Conservation (phyloP, 2,329 filamentous ascomycete genomes). For the Xylariomycetidae sp. region DNA sequence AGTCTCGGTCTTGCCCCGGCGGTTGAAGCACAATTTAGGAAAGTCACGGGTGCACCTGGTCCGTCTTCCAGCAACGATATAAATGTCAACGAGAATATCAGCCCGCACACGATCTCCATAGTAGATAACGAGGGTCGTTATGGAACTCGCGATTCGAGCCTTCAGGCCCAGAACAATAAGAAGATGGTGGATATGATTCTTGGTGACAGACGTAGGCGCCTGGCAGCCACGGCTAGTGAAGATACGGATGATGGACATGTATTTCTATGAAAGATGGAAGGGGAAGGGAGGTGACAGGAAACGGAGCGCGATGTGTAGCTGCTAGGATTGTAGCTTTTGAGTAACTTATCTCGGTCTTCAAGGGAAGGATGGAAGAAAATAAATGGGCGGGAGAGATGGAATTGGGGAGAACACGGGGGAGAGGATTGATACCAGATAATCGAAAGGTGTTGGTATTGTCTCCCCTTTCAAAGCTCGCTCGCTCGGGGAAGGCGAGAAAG, state of each 20-base stretch:
- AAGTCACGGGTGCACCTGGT: too few species aligned
- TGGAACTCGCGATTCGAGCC: not conserved
- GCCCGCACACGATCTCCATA: not conserved
- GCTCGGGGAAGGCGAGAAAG: too few species aligned
- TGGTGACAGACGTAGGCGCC: constrained; percentile 40
- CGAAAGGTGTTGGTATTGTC: too few species aligned
- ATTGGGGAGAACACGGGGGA: too few species aligned
- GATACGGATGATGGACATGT: constrained; percentile 28
- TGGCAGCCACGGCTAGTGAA: constrained; percentile 33
- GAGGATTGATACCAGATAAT: too few species aligned
- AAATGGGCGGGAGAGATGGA: not conserved
- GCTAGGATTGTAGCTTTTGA: not conserved
- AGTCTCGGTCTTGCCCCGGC: too few species aligned
- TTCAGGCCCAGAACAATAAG: not conserved
- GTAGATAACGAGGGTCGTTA: not conserved
- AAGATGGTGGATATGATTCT: constrained; percentile 52
- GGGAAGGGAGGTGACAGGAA: not conserved
- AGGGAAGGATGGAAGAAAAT: not conserved
- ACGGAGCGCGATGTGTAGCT: not conserved
- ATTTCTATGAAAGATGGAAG: constrained; percentile 22
- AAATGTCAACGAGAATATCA: too few species aligned
- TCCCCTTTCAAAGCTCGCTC: too few species aligned
- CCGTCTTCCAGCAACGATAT: too few species aligned
- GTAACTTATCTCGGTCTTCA: not conserved
- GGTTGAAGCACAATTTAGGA: too few species aligned